Evolutionary conservation across 805 yeast species (phyloP).

Genomic region (Candida silvicultrix): DNA sequence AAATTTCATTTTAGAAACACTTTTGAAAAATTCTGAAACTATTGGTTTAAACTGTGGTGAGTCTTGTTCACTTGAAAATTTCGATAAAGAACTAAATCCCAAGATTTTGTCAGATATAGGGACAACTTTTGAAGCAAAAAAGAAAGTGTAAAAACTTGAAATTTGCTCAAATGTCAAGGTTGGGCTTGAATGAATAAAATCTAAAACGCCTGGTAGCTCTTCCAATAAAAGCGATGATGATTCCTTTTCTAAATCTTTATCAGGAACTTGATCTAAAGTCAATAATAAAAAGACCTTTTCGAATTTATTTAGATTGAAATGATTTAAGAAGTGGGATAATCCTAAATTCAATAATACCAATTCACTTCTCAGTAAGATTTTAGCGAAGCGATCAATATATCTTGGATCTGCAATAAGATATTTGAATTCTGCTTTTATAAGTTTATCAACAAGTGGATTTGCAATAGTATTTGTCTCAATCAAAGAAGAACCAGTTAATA

Average conservation of each 20-base stretch:
- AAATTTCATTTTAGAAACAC: conserved; percentile 23
- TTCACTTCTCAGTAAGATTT: background rate
- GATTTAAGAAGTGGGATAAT: conserved; percentile 15
- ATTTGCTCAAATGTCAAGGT: background rate
- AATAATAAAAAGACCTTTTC: conserved; percentile 18
- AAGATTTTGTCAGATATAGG: background rate
- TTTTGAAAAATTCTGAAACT: conserved; percentile 6
- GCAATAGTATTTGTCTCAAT: conserved; percentile 16
- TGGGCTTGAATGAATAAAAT: background rate
- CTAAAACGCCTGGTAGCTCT: background rate
- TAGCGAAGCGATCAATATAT: background rate
- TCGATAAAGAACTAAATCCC: background rate
- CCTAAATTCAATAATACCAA: background rate
- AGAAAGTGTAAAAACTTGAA: background rate
- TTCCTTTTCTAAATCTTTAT: conserved; percentile 4
- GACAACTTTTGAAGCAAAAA: background rate
- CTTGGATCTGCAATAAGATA: conserved; percentile 12
- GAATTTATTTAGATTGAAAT: conserved; percentile 16
- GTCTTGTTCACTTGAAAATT: background rate
- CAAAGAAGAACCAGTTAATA: conserved; percentile 25
- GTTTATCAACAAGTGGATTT: conserved; percentile 10
- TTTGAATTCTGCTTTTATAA: conserved; percentile 20
- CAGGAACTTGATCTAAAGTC: conserved; percentile 8
- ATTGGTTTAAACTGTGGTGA: conserved; percentile 6
- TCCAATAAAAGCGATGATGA: conserved; percentile 7